Percentiles rank a stretch among this genome's conserved stretches.
These are phyloP conservation scores for Salisapilia sapeloensis DNA, from an alignment of 352 stramenopile genomes.

Conservation along the genomic window DNA sequence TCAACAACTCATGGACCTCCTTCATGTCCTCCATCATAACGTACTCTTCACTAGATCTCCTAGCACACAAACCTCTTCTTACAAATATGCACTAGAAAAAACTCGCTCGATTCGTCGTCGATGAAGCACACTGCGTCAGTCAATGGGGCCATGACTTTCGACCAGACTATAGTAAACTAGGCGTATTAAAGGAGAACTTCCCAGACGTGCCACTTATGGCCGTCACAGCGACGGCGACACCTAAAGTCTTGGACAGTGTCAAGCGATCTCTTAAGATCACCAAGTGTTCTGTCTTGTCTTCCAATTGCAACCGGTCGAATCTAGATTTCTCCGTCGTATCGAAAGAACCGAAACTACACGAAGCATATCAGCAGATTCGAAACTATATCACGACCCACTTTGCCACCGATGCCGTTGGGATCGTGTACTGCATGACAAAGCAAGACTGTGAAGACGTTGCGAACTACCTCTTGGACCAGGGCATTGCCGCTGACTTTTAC, in stretches of 20 bases:
- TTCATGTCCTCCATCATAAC: conserved; percentile 27
- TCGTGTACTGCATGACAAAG: conserved; percentile 91
- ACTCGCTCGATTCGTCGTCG: conserved; percentile 89
- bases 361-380: conserved; percentile 24
- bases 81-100: conserved; percentile 17
- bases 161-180: conserved; percentile 87
- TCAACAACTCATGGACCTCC: conserved; percentile 43
- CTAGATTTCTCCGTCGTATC: conserved; percentile 82
- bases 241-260: conserved; percentile 70
- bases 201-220: conserved; percentile 86
- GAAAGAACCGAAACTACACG: conserved; percentile 39
- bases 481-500: conserved; percentile 84
- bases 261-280: conserved; percentile 59
- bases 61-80: not conserved
- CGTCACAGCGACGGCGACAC: conserved; percentile 81
- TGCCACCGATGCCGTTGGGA: conserved; percentile 36
- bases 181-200: conserved; percentile 81
- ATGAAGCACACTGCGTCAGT: conserved; percentile 83
- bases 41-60: conserved; percentile 5
- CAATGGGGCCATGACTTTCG: conserved; percentile 84
- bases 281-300: conserved; percentile 76
- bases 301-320: conserved; percentile 88
- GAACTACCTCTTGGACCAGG: conserved; percentile 70
- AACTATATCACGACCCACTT: conserved; percentile 46
- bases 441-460: conserved; percentile 88